These are phyloP conservation scores for Beta corolliflora DNA, from an alignment of 179 eudicot genomes.

Conservation along the genomic window DNA sequence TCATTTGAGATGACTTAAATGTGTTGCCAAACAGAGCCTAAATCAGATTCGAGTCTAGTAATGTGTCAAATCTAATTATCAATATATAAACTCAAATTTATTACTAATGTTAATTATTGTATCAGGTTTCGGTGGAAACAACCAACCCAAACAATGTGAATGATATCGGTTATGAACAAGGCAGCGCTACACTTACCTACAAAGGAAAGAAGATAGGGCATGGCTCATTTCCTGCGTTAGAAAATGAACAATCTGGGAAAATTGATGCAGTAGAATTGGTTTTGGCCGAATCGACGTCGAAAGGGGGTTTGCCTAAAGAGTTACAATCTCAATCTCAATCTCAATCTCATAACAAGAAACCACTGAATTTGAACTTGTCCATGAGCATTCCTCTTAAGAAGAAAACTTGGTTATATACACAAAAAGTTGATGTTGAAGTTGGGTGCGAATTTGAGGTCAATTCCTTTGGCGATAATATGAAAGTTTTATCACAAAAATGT, in stretches of 20 bases:
- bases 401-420: constrained; percentile 40
- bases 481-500: constrained; percentile 49
- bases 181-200: constrained; percentile 31
- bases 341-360: constrained; percentile 2
- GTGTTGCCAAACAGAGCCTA: too few species aligned
- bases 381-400: constrained; percentile 37
- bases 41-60: too few species aligned
- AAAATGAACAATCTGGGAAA: constrained; percentile 31
- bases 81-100: too few species aligned
- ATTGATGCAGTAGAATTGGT: constrained; percentile 23
- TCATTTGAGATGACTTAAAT: too few species aligned
- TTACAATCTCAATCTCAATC: too few species aligned
- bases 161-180: constrained; percentile 34
- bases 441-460: constrained; percentile 49
- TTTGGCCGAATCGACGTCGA: constrained; percentile 23
- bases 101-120: not conserved
- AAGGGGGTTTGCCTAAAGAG: constrained; percentile 32
- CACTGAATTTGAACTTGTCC: constrained; percentile 26
- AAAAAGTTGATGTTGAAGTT: constrained; percentile 27
- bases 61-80: too few species aligned
- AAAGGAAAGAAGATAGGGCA: constrained; percentile 35
- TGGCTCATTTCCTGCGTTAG: constrained; percentile 36
- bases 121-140: constrained; percentile 33
- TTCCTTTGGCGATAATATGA: constrained; percentile 20
- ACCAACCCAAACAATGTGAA: constrained; percentile 44